Conservation (phyloP, 1,139 yeast species). For the Suhomyces coccinellae region DNA sequence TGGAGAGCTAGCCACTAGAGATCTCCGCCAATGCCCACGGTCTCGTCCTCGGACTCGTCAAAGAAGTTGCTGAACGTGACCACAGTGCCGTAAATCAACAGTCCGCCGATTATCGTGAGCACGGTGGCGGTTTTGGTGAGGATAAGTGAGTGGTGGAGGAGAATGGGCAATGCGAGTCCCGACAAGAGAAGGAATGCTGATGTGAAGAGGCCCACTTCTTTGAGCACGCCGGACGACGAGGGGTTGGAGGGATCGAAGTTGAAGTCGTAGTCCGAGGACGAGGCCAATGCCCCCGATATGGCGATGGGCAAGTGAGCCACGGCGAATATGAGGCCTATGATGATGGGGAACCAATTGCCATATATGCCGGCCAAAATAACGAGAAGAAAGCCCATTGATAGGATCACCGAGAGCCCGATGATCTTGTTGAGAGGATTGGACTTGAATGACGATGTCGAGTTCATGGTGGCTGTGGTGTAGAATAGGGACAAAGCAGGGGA, state of each 20-base stretch:
- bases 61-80: constrained; percentile 72
- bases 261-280: constrained; percentile 45
- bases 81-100: constrained; percentile 69
- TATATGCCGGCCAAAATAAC: constrained; percentile 75
- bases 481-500: background rate
- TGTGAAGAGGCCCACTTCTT: constrained; percentile 66
- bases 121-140: constrained; percentile 59
- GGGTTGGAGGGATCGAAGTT: constrained; percentile 43
- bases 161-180: constrained; percentile 67
- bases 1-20: constrained; percentile 18
- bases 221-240: constrained; percentile 30
- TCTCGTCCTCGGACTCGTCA: constrained; percentile 55
- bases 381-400: constrained; percentile 76
- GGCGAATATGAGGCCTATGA: constrained; percentile 53
- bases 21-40: constrained; percentile 33
- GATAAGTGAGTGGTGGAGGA: constrained; percentile 63
- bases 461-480: constrained; percentile 22
- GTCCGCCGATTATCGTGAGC: constrained; percentile 70
- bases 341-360: constrained; percentile 77
- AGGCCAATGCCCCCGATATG: constrained; percentile 34
- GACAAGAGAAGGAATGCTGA: constrained; percentile 67
- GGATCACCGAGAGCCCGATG: constrained; percentile 68
- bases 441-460: constrained; percentile 28
- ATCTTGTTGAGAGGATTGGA: constrained; percentile 69
- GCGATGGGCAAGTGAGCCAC: constrained; percentile 72